Evolutionary conservation across 2,329 filamentous ascomycete genomes (phyloP).

Genomic region (Diaporthe citriasiana): DNA sequence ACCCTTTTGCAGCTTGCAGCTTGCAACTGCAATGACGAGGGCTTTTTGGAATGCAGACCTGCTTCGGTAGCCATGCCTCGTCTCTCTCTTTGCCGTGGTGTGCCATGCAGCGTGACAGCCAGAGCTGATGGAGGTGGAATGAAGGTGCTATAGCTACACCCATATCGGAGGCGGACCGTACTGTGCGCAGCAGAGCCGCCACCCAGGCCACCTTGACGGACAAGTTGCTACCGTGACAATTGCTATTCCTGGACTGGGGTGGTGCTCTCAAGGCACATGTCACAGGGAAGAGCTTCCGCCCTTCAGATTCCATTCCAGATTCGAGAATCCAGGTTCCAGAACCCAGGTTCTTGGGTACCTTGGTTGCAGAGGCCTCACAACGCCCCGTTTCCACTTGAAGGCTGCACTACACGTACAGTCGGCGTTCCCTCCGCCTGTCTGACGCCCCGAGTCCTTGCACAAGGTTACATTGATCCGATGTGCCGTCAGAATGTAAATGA

Average conservation of each 20-base stretch:
- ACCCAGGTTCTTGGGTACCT: constrained; percentile 14
- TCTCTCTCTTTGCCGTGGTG: neutral
- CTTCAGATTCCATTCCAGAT: constrained; percentile 1
- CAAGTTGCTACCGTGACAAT: constrained; percentile 3
- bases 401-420: neutral
- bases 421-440: constrained; percentile 12
- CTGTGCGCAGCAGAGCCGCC: neutral
- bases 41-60: neutral
- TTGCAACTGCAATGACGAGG: neutral
- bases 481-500: neutral
- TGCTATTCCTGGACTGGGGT: constrained; percentile 19
- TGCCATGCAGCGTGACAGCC: neutral
- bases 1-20: no score
- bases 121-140: neutral
- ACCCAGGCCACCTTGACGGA: neutral
- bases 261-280: constrained; percentile 1
- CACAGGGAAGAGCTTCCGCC: constrained; percentile 3
- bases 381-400: neutral
- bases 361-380: constrained; percentile 10
- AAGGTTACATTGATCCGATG: constrained; percentile 18
- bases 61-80: neutral
- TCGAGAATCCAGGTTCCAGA: constrained; percentile 22
- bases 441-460: neutral
- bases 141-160: neutral
- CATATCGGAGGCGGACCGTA: neutral